These are phyloP conservation scores for Lepiota venenata DNA, from an alignment of 768 basidiomycete genomes.

Conservation along the genomic window DNA sequence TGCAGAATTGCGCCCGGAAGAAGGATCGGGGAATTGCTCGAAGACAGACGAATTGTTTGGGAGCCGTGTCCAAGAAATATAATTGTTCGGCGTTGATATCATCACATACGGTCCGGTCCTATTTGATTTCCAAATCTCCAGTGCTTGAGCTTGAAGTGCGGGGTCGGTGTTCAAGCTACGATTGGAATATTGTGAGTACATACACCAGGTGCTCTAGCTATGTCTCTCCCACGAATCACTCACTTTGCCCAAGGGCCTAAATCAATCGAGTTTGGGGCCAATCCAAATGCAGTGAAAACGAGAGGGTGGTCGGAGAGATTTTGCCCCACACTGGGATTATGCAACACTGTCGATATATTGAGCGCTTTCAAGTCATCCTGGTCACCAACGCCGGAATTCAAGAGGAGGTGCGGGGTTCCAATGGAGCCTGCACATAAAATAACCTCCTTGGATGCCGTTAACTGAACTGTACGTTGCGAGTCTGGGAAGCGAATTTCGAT, in stretches of 20 bases:
- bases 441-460: slow-evolving; percentile 14
- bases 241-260: background rate
- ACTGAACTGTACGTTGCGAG: background rate
- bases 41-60: slow-evolving; percentile 2
- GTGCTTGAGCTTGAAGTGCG: background rate
- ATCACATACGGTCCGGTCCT: slow-evolving; percentile 13
- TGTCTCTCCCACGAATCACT: too few species aligned
- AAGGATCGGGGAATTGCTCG: slow-evolving; percentile 12
- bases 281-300: background rate
- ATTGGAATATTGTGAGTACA: too few species aligned
- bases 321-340: slow-evolving; percentile 72
- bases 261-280: slow-evolving; percentile 6
- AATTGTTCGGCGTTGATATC: background rate
- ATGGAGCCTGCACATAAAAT: slow-evolving; percentile 12
- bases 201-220: too few species aligned
- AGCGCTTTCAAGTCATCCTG: background rate
- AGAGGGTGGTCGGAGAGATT: slow-evolving; percentile 67
- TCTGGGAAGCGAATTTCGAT: slow-evolving; percentile 6
- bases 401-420: slow-evolving; percentile 14
- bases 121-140: slow-evolving; percentile 14
- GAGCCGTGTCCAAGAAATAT: slow-evolving; percentile 5
- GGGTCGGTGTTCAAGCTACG: background rate
- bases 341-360: slow-evolving; percentile 22
- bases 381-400: slow-evolving; percentile 16
- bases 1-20: slow-evolving; percentile 1